Base-by-base conservation (phyloP, 805 yeast genomes). In the Sugiyamaella smithiae region DNA sequence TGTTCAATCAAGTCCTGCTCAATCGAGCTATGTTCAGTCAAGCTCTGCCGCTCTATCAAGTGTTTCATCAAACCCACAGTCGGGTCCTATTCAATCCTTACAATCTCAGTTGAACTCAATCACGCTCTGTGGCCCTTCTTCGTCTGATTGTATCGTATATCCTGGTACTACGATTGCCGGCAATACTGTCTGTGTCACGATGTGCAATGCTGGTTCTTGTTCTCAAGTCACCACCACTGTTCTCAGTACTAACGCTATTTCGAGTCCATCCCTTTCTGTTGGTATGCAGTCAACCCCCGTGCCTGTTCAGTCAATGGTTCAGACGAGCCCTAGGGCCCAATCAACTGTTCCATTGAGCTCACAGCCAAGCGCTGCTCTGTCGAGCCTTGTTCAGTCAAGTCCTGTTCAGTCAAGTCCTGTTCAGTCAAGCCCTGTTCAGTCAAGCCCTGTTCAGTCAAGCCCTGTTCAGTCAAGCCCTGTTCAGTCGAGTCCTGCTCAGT, bases 191-290 rank as follows among this genome's bases (percentile, higher is more conserved):
- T 47, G 91, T 83, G 38, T 70, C 69, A 1, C 95, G 93, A 31
- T 77, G 82, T 23, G 79, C 68, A n/a, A 95, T 95, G 20, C 85
- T 81, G 68, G 90, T 90, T 12, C 53, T 77, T 1, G 97, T 84
- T 41, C 79, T 78, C 14, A 91, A 76, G 61, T 91, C 85, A 58
- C 93, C 2, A 46, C 52, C 25, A 57, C 43, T 22, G 37, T 14
- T 16, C 19, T 7, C 17, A 14, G 17, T 16, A 32, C 37, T 8
- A 32, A 6, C 7, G 7, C 37, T 11, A 14, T 32, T 7, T 12
- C 37, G 6, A 9, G 8, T 7, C 6, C n/a, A 32, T 11, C 37
- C 8, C n/a, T 14, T 32, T 11, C 19, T 6, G 37, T 32, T 32
- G 19, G 72, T n/a, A n/a, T n/a, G n/a, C n/a, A n/a, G n/a, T n/a